Conservation (phyloP, 495 filamentous ascomycete genomes). For the Trichoderma parareesei region DNA sequence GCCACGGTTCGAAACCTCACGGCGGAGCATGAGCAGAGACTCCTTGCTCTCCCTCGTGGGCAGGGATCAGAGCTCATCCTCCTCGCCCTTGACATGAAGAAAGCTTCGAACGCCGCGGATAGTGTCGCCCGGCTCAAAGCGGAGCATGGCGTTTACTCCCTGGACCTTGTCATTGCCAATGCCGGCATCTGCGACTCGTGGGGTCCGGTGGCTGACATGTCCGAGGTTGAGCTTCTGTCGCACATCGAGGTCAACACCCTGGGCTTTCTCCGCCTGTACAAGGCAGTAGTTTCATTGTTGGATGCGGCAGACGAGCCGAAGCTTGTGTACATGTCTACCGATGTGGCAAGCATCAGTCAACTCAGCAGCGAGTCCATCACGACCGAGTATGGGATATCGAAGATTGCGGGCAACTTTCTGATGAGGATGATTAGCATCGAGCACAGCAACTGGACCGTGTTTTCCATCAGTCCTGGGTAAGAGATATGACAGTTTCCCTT, state of each 20-base stretch:
- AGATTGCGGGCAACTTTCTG: neutral
- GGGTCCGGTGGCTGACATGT: neutral
- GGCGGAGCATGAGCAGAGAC: neutral
- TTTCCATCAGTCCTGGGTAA: neutral
- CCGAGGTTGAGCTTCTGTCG: neutral
- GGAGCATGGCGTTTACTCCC: neutral
- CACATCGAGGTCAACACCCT: neutral
- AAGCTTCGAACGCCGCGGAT: neutral
- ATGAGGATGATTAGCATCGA: neutral
- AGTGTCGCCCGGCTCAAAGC: neutral
- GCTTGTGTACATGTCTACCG: neutral
- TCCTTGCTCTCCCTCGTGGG: neutral
- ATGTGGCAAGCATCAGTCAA: neutral
- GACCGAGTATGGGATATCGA: neutral
- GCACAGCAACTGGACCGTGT: neutral
- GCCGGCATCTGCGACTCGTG: neutral
- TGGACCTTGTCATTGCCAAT: neutral
- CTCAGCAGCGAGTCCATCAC: neutral
- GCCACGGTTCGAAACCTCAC: neutral
- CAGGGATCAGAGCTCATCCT: neutral
- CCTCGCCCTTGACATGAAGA: neutral
- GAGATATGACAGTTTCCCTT: neutral
- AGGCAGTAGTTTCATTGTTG: neutral
- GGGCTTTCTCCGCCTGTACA: neutral
- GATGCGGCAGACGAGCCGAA: neutral